These are phyloP conservation scores for Citrus inodora DNA, from an alignment of 345 rosid species.

Conservation along the genomic window DNA sequence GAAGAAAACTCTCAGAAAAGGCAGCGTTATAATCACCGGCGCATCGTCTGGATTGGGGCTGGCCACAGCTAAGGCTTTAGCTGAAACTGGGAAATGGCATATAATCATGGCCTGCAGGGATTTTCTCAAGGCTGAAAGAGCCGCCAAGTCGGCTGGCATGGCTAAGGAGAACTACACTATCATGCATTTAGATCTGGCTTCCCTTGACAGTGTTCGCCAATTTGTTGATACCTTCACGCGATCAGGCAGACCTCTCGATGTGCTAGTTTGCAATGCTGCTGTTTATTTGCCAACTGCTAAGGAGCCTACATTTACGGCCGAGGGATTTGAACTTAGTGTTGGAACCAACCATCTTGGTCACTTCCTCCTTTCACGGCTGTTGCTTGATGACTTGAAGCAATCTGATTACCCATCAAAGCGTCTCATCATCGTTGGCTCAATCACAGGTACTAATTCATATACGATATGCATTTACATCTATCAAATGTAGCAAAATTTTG, in stretches of 20 bases:
- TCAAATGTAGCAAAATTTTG: neutral
- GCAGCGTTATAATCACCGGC: conserved; percentile 69
- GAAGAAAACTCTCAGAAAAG: conserved; percentile 80
- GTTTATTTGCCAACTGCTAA: conserved; percentile 88
- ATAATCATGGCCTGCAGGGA: conserved; percentile 92
- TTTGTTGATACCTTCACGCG: conserved; percentile 65
- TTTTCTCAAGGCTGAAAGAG: conserved; percentile 88
- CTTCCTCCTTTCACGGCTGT: conserved; percentile 74
- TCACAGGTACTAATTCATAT: conserved; percentile 55
- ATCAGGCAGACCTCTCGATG: conserved; percentile 74
- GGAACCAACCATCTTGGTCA: conserved; percentile 98
- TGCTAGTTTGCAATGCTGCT: conserved; percentile 91
- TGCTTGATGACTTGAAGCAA: conserved; percentile 73
- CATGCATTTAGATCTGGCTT: conserved; percentile 94
- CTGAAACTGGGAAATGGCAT: conserved; percentile 87
- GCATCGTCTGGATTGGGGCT: conserved; percentile 87
- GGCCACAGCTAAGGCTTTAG: conserved; percentile 82
- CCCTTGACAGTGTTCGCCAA: conserved; percentile 85
- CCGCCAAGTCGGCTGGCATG: conserved; percentile 82
- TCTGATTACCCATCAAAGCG: conserved; percentile 89
- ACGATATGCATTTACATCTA: neutral
- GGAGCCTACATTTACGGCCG: conserved; percentile 89
- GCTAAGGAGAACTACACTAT: conserved; percentile 75
- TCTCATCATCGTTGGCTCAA: conserved; percentile 91
- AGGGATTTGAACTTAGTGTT: conserved; percentile 94